A percentile compares a stretch with the other conserved stretches of the same genome.
Conservation (phyloP, 2,329 filamentous ascomycete genomes). For the Fusarium floridanum region DNA sequence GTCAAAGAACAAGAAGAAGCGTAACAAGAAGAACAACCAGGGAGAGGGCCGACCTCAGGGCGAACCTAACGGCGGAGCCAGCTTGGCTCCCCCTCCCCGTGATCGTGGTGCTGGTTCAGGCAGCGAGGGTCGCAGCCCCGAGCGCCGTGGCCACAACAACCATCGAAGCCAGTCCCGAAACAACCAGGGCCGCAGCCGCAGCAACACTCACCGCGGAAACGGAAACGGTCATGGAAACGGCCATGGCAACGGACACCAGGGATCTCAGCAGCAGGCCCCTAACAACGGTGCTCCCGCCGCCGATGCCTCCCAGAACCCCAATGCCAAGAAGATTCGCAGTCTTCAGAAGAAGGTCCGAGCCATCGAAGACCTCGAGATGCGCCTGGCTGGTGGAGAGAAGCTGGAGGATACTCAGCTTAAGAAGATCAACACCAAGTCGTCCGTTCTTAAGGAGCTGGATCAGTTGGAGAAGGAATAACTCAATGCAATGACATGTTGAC, state of each 20-base stretch:
- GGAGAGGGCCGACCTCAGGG: slow-evolving; percentile 70
- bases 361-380: slow-evolving; percentile 98
- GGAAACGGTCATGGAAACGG: slow-evolving; percentile 28
- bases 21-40: slow-evolving; percentile 90
- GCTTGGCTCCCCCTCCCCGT: slow-evolving; percentile 62
- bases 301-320: slow-evolving; percentile 71
- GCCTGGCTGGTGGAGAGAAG: slow-evolving; percentile 93
- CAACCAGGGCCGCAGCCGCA: slow-evolving; percentile 63
- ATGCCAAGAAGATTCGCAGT: slow-evolving; percentile 94
- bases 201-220: slow-evolving; percentile 60
- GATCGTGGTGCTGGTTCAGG: slow-evolving; percentile 55
- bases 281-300: slow-evolving; percentile 62
- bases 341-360: slow-evolving; percentile 97
- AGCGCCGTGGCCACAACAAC: slow-evolving; percentile 64
- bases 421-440: slow-evolving; percentile 92
- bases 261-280: slow-evolving; percentile 36
- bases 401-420: slow-evolving; percentile 98
- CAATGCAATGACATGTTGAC: slow-evolving; percentile 8
- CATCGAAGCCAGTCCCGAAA: slow-evolving; percentile 68
- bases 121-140: slow-evolving; percentile 72
- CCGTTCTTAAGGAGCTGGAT: slow-evolving; percentile 86
- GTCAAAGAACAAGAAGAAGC: slow-evolving; percentile 99
- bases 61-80: slow-evolving; percentile 61
- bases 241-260: slow-evolving; percentile 45
- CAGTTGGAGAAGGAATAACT: slow-evolving; percentile 59